phyloP scores from a whole-genome alignment of 148 eudicot genomes.

The Vaccinium myrtillus region DNA sequence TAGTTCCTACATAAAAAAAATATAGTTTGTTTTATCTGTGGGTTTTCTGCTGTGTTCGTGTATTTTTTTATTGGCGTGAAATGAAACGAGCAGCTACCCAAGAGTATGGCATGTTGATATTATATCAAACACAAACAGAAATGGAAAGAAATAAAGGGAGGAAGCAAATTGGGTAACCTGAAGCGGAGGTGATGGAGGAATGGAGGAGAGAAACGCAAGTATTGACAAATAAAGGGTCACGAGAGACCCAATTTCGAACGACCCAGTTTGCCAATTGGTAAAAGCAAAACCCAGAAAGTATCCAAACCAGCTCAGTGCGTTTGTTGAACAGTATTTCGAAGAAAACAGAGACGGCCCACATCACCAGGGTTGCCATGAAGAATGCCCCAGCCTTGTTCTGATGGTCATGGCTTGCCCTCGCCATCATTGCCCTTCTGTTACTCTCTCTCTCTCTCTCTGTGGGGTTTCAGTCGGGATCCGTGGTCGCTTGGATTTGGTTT shows the following conservation, averaged over 20 bases:
- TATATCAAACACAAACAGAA: neutral
- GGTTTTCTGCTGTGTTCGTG: no score
- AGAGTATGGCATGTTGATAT: neutral
- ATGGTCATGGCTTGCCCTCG: constrained; percentile 15
- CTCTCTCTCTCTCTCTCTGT: neutral
- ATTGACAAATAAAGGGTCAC: constrained; percentile 67
- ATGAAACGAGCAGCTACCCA: no score
- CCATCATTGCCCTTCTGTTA: constrained; percentile 20
- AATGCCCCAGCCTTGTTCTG: constrained; percentile 40
- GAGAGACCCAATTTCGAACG: constrained; percentile 43
- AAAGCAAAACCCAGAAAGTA: constrained; percentile 49
- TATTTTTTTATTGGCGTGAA: no score
- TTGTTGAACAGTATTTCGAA: constrained; percentile 56
- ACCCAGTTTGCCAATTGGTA: constrained; percentile 64
- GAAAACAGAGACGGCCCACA: constrained; percentile 66
- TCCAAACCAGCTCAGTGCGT: constrained; percentile 42
- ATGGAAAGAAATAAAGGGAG: neutral
- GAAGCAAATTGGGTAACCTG: constrained; percentile 37
- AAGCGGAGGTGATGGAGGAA: constrained; percentile 67
- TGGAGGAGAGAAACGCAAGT: constrained; percentile 86
- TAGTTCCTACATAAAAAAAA: no score
- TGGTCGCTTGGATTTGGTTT: neutral
- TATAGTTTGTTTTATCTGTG: no score
- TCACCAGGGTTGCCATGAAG: constrained; percentile 61
- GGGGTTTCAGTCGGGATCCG: neutral